Evolutionary conservation across 192 early-diverging fungal genomes (phyloP).

Genomic region (Haplosporangium gracile): DNA sequence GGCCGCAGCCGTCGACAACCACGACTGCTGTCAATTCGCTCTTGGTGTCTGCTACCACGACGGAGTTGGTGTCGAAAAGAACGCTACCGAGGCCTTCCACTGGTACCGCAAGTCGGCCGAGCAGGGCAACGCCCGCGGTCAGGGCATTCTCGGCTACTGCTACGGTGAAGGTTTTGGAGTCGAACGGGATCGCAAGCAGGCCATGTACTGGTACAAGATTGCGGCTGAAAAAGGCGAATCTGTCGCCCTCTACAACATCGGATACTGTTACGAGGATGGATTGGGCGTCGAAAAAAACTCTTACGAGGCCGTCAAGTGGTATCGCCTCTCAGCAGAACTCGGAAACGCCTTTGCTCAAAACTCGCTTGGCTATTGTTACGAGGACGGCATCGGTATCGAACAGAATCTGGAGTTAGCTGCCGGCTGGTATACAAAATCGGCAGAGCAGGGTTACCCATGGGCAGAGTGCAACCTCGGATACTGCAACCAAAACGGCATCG

Average conservation of each 20-base stretch:
- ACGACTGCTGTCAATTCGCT: conserved; percentile 72
- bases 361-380: conserved; percentile 88
- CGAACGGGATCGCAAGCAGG: conserved; percentile 59
- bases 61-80: conserved; percentile 77
- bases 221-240: conserved; percentile 79
- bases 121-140: conserved; percentile 67
- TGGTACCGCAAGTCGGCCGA: conserved; percentile 70
- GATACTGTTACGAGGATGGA: conserved; percentile 87
- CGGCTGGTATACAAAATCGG: conserved; percentile 66
- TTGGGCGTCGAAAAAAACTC: conserved; percentile 68
- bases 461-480: conserved; percentile 83
- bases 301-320: conserved; percentile 74
- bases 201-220: conserved; percentile 73
- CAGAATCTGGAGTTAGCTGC: conserved; percentile 66
- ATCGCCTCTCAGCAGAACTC: conserved; percentile 71
- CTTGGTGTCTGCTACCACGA: conserved; percentile 87
- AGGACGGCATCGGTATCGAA: conserved; percentile 84
- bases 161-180: conserved; percentile 73
- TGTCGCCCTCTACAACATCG: conserved; percentile 85
- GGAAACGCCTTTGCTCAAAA: conserved; percentile 90
- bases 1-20: conserved; percentile 69
- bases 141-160: conserved; percentile 72
- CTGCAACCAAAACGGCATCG: conserved; percentile 78
- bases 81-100: conserved; percentile 72
- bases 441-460: conserved; percentile 67